Evolutionary conservation across 176 grass and related monocot species (phyloP).

Genomic region (Thinopyrum elongatum): DNA sequence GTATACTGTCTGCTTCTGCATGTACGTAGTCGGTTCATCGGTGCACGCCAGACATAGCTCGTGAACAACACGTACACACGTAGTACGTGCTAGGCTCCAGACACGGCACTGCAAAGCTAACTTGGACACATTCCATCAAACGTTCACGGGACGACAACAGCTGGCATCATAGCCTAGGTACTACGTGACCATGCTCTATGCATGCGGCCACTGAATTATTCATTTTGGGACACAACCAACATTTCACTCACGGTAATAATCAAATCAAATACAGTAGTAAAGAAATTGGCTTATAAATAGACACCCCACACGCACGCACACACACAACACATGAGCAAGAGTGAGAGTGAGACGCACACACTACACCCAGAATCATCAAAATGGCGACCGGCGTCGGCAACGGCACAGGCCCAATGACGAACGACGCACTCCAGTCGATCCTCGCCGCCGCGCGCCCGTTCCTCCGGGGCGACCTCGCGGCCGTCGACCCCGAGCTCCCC

Average conservation of each 20-base stretch:
- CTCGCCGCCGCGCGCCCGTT: conserved; percentile 56
- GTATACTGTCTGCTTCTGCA: too few species aligned
- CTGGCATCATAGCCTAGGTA: too few species aligned
- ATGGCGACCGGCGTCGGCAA: background rate
- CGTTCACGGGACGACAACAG: background rate
- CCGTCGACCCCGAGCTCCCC: conserved; percentile 62
- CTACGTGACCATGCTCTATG: too few species aligned
- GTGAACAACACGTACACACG: background rate
- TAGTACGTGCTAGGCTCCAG: background rate
- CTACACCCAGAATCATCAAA: background rate
- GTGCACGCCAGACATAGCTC: background rate
- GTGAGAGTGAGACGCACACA: background rate
- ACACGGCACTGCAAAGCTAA: background rate
- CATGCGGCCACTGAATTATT: too few species aligned
- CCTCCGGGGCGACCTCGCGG: conserved; percentile 48
- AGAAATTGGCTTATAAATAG: background rate
- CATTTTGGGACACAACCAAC: too few species aligned
- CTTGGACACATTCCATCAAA: background rate
- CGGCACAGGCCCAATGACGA: background rate
- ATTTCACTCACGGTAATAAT: too few species aligned
- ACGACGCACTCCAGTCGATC: background rate
- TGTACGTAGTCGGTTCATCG: background rate
- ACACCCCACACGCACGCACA: background rate
- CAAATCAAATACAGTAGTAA: too few species aligned
- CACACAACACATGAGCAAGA: background rate